Percentiles rank a stretch among this genome's conserved stretches.
phyloP scores from a whole-genome alignment of 345 rosid genomes.

The Capsella bursapastoris region DNA sequence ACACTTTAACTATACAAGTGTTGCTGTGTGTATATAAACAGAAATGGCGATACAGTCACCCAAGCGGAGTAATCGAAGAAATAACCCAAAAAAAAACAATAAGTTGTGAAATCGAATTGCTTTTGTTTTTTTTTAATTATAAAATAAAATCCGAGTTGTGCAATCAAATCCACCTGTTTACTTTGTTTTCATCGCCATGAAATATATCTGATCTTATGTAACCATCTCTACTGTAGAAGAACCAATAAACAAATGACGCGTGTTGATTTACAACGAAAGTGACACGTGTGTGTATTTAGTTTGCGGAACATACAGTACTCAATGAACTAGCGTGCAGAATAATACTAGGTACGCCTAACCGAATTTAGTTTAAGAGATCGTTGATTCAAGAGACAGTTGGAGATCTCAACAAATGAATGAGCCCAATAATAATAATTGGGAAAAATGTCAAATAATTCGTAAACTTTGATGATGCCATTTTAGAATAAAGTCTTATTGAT shows the following conservation, averaged over 20 bases:
- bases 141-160: not conserved
- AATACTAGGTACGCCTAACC: not conserved
- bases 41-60: constrained; percentile 23
- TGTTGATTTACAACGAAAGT: rapidly evolving
- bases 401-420: too few species aligned
- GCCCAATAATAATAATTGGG: too few species aligned
- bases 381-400: too few species aligned
- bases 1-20: not conserved
- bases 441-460: too few species aligned
- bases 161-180: constrained; percentile 31
- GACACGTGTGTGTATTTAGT: not conserved
- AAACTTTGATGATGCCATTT: too few species aligned
- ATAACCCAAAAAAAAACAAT: not conserved
- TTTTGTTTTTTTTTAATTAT: not conserved
- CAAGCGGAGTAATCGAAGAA: constrained; percentile 44
- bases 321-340: not conserved
- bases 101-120: not conserved
- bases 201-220: not conserved
- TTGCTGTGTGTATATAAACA: not conserved
- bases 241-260: not conserved
- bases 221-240: not conserved
- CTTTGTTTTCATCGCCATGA: constrained; percentile 36
- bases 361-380: too few species aligned
- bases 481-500: too few species aligned
- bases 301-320: not conserved